Base-by-base conservation (phyloP, 2,329 filamentous ascomycete genomes). In the Fusarium sp. region DNA sequence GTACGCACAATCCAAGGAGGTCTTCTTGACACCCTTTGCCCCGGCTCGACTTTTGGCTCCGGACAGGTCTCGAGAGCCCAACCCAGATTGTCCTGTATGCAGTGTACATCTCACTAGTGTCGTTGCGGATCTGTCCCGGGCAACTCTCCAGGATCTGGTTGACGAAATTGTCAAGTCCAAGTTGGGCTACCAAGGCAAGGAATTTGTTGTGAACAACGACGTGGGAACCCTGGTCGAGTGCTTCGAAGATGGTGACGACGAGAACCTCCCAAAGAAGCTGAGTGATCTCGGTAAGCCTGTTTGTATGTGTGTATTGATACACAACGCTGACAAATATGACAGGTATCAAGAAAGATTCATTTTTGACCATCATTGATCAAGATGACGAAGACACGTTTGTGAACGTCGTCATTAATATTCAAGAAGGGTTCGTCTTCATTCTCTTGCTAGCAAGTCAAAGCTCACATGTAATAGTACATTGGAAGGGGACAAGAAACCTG, bases 291-390 rank as follows among this genome's bases (percentile, higher is more conserved):
- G 86, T 85, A 79, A 67, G 78, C 59, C 23, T n/a, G 23, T 8
- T 8, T 6, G 23, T 25, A 25, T 25, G 8, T 25, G 23, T 25
- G 23, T 23, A 7, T 23, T 39, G 41, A 39, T 43, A 25, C 19
- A 38, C 23, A 46, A 31, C 9, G 41, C 67, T 71, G 38, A 71
- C 48, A 43, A 21, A 38, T 23, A 23, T 33, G 61, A 59, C 59
- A 88, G 85, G 89, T 10, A 85, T 97, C 67, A 84, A 84, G 54
- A 80, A 84, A 21, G 90, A 90, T 63, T 88, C 84, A 48, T 94
- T 96, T 73, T 76, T 98, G 62, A 96, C 91, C 0, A 79, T 98
- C 48, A 88, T 90, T n/a, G 95, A 96, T 53, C 90, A 92, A 42
- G 90, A 93, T 49, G 89, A 92, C 37, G 82, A 89, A 1, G 81